These are phyloP conservation scores for Starmerella floricola DNA, from an alignment of 805 yeast genomes.

Conservation along the genomic window DNA sequence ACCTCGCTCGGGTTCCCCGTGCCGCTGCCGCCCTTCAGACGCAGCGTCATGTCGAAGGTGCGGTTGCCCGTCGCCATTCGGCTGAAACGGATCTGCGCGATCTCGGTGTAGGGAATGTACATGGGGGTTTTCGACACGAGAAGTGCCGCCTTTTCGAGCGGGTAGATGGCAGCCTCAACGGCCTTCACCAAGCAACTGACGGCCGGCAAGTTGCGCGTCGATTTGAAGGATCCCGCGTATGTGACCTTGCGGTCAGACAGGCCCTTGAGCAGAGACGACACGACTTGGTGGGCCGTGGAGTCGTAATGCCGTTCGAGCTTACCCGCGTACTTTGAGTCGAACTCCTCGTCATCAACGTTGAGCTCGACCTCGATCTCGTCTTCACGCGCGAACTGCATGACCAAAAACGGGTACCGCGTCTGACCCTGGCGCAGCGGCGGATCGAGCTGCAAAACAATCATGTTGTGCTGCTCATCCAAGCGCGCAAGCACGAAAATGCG, in stretches of 20 bases:
- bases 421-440: constrained; percentile 98
- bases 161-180: constrained; percentile 83
- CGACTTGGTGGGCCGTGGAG: constrained; percentile 72
- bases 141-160: constrained; percentile 81
- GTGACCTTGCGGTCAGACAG: constrained; percentile 76
- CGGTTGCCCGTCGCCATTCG: constrained; percentile 64
- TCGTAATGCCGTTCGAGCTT: constrained; percentile 57
- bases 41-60: constrained; percentile 83
- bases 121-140: constrained; percentile 92
- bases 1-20: constrained; percentile 45
- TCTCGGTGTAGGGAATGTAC: constrained; percentile 75
- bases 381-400: constrained; percentile 76
- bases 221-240: constrained; percentile 69
- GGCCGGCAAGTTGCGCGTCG: constrained; percentile 70
- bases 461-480: constrained; percentile 84
- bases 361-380: constrained; percentile 87
- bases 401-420: constrained; percentile 86
- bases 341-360: constrained; percentile 73
- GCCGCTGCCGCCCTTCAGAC: constrained; percentile 41
- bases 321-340: constrained; percentile 59
- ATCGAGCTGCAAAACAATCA: constrained; percentile 79
- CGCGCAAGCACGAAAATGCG: constrained; percentile 85
- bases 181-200: constrained; percentile 89
- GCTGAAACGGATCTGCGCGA: constrained; percentile 65
- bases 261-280: constrained; percentile 81